A percentile compares a stretch with the other conserved stretches of the same genome.
Conservation (phyloP, 345 rosid genomes). For the Viola odorata region DNA sequence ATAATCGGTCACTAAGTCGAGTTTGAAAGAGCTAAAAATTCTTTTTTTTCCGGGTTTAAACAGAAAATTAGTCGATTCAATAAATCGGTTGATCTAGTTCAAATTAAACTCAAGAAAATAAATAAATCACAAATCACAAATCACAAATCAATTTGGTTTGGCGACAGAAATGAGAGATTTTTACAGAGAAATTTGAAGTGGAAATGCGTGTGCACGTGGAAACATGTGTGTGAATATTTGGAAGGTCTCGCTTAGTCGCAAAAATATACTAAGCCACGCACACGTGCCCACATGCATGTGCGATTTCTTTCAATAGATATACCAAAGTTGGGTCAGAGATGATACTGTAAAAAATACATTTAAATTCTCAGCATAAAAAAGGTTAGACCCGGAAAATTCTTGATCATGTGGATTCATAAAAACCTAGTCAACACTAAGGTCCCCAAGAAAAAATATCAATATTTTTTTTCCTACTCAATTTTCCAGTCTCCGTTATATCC, state of each 20-base stretch:
- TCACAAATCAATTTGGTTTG: too few species aligned
- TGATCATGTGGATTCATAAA: constrained; percentile 59
- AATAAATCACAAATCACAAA: too few species aligned
- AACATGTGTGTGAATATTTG: constrained; percentile 70
- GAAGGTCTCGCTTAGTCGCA: constrained; percentile 38
- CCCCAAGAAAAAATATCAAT: constrained; percentile 16
- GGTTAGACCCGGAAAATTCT: constrained; percentile 26
- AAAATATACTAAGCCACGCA: constrained; percentile 41
- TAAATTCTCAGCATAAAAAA: constrained; percentile 12
- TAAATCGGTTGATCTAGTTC: too few species aligned
- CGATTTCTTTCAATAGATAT: constrained; percentile 17
- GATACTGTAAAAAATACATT: background rate
- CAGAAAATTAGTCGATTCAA: too few species aligned
- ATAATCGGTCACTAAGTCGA: too few species aligned
- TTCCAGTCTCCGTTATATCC: background rate
- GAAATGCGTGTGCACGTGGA: constrained; percentile 87
- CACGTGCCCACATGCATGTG: constrained; percentile 77
- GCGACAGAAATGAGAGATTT: too few species aligned
- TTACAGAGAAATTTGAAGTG: constrained; percentile 30
- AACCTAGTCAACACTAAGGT: constrained; percentile 35
- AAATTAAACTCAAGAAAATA: too few species aligned
- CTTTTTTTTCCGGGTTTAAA: too few species aligned
- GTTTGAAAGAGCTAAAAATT: too few species aligned
- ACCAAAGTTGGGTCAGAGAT: background rate
- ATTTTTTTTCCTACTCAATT: background rate